Evolutionary conservation across 2,329 filamentous ascomycete species (phyloP), one percentile per base, ranked within the genome.

Genomic region (Fusarium longipes): DNA sequence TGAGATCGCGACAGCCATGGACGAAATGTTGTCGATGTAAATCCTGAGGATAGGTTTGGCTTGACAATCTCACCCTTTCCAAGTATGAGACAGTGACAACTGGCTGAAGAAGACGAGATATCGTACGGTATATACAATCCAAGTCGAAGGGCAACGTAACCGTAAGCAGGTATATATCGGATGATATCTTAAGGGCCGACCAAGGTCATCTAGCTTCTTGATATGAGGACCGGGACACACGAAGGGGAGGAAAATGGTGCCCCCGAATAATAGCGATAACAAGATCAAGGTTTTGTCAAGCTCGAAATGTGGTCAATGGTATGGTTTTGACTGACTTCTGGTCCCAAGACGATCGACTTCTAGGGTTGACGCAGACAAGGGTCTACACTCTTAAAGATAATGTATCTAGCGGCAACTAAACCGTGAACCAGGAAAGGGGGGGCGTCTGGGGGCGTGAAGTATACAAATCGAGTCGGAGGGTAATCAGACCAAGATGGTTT

Each of bases 331-430:
- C 45, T 49, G 32, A 65, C 62, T 59, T 51, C 63, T 57, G 58
- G 55, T 59, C 62, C 65, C 47, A 61, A 57, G 45, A 55, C 61
- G 71, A 73, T 73, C 71, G 66, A 62, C 71, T 71, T 64, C 57
- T 69, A 70, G 70, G 60, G 61, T 55, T 49, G 58, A 49, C 48
- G 59, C 40, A 57, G 64, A 52, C 71, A 70, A 73, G 64, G 67
- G 65, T 68, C 54, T 60, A 54, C 61, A 48, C 70, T 61, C 67
- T 65, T 57, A 49, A 63, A 70, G 67, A 72, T 68, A 70, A 51
- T 64, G 45, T 58, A 48, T 67, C 68, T 58, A 68, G 63, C 71
- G 70, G 71, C 67, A 73, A 55, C 71, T 72, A 73, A 65, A 55
- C 55, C 57, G 59, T 60, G 60, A 63, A 53, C 67, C 59, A 65